A percentile compares a stretch with the other conserved stretches of the same genome.
These are phyloP conservation scores for Daldinia eschscholtzii DNA, from an alignment of 2,329 filamentous ascomycete species.

Conservation along the genomic window DNA sequence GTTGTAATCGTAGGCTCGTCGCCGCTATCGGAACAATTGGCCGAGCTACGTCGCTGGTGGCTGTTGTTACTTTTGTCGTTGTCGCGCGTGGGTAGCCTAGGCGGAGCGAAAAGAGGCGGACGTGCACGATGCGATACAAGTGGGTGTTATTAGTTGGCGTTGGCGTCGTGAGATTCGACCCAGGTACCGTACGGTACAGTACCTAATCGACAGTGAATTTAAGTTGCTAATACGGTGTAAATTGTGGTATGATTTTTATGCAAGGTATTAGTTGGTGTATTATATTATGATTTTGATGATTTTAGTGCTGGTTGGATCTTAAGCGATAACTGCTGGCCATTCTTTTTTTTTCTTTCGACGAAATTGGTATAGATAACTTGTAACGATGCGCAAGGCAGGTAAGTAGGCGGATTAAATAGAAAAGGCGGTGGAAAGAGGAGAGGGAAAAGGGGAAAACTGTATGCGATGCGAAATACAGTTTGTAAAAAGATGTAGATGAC, in stretches of 20 bases:
- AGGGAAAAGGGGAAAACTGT: background rate
- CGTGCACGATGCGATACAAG: constrained; percentile 42
- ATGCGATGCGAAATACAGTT: background rate
- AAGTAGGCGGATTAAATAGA: constrained; percentile 33
- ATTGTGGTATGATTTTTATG: constrained; percentile 30
- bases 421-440: constrained; percentile 2
- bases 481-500: background rate
- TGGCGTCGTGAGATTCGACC: constrained; percentile 37
- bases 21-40: constrained; percentile 31
- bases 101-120: constrained; percentile 25
- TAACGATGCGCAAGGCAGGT: constrained; percentile 35
- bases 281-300: constrained; percentile 21
- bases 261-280: constrained; percentile 16
- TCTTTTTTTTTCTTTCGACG: constrained; percentile 14
- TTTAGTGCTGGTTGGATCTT: constrained; percentile 32
- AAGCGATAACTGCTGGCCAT: constrained; percentile 29
- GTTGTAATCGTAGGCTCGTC: constrained; percentile 4
- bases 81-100: constrained; percentile 30
- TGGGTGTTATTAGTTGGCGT: constrained; percentile 32
- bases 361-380: constrained; percentile 29
- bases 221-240: constrained; percentile 20
- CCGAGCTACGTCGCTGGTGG: constrained; percentile 6
- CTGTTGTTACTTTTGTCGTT: constrained; percentile 18
- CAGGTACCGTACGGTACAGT: constrained; percentile 25
- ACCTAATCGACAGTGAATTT: background rate